phyloP scores from a whole-genome alignment of 2,329 filamentous ascomycete species.

The Fusarium avenaceum region DNA sequence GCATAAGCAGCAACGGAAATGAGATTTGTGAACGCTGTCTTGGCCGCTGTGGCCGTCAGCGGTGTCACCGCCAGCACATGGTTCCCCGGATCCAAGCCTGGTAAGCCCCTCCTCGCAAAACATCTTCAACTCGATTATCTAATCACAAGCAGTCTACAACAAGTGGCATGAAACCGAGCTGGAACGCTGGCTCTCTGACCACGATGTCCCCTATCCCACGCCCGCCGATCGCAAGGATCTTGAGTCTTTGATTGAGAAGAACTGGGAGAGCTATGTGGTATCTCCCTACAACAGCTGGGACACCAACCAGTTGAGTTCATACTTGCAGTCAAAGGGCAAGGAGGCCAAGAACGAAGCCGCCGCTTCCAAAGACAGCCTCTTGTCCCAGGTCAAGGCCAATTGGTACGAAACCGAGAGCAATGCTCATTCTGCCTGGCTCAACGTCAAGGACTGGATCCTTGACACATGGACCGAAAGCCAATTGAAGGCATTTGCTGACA shows the following conservation, averaged over 20 bases:
- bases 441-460: slow-evolving; percentile 90
- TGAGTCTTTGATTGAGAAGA: slow-evolving; percentile 87
- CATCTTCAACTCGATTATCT: background rate
- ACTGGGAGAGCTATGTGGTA: slow-evolving; percentile 86
- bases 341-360: slow-evolving; percentile 76
- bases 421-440: slow-evolving; percentile 77
- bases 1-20: slow-evolving; percentile 64
- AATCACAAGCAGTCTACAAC: slow-evolving; percentile 81
- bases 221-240: slow-evolving; percentile 93
- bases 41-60: slow-evolving; percentile 79
- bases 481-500: slow-evolving; percentile 92
- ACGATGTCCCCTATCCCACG: slow-evolving; percentile 91
- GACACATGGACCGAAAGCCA: slow-evolving; percentile 96
- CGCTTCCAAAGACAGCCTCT: slow-evolving; percentile 76
- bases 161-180: slow-evolving; percentile 99
- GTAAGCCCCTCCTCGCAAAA: slow-evolving; percentile 64
- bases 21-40: slow-evolving; percentile 80
- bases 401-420: slow-evolving; percentile 88
- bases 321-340: slow-evolving; percentile 78
- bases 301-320: slow-evolving; percentile 73
- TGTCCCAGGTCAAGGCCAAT: slow-evolving; percentile 76
- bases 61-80: slow-evolving; percentile 80
- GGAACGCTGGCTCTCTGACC: slow-evolving; percentile 94
- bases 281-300: slow-evolving; percentile 85
- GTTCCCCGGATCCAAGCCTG: slow-evolving; percentile 81